Percentiles rank a stretch among this genome's conserved stretches.
Conservation (phyloP, 1,284 basidiomycete species). For the Cystobasidiaceae sp. region DNA sequence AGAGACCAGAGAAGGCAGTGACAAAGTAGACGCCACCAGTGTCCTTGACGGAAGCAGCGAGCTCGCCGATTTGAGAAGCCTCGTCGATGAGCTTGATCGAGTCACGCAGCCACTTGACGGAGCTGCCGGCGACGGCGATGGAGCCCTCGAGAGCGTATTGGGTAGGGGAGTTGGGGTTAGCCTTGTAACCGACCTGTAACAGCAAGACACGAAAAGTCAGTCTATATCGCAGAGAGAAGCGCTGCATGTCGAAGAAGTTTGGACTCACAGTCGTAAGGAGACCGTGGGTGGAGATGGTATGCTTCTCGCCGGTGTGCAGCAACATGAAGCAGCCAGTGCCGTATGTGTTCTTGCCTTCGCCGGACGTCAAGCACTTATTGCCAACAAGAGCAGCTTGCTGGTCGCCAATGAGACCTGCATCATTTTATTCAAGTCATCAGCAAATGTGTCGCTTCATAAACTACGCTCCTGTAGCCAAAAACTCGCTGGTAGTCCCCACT, state of each 20-base stretch:
- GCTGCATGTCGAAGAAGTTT: too few species aligned
- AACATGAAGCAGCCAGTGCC: slow-evolving; percentile 85
- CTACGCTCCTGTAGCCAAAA: too few species aligned
- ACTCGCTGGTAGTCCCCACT: too few species aligned
- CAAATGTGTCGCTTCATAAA: too few species aligned
- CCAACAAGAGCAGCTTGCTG: slow-evolving; percentile 95
- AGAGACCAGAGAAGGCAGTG: slow-evolving; percentile 54
- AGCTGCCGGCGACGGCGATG: slow-evolving; percentile 90
- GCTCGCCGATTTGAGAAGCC: slow-evolving; percentile 75
- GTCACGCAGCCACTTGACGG: slow-evolving; percentile 93
- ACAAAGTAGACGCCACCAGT: slow-evolving; percentile 97
- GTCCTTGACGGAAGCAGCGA: slow-evolving; percentile 71
- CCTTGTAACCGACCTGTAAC: slow-evolving; percentile 72
- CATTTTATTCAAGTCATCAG: too few species aligned
- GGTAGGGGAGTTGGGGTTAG: slow-evolving; percentile 69
- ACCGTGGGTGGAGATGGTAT: slow-evolving; percentile 79
- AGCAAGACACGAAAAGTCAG: too few species aligned
- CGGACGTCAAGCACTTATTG: slow-evolving; percentile 78
- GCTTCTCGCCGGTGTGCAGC: slow-evolving; percentile 84
- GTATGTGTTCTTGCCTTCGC: slow-evolving; percentile 91
- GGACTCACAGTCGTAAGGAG: slow-evolving; percentile 70
- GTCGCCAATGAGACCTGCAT: slow-evolving; percentile 87
- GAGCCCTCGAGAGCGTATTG: slow-evolving; percentile 92
- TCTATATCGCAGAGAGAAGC: too few species aligned
- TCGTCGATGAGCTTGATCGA: slow-evolving; percentile 76